Percentiles rank a stretch among this genome's conserved stretches.
Conservation (phyloP, 2,329 filamentous ascomycete species). For the Aspergillus pseudotamarii region DNA sequence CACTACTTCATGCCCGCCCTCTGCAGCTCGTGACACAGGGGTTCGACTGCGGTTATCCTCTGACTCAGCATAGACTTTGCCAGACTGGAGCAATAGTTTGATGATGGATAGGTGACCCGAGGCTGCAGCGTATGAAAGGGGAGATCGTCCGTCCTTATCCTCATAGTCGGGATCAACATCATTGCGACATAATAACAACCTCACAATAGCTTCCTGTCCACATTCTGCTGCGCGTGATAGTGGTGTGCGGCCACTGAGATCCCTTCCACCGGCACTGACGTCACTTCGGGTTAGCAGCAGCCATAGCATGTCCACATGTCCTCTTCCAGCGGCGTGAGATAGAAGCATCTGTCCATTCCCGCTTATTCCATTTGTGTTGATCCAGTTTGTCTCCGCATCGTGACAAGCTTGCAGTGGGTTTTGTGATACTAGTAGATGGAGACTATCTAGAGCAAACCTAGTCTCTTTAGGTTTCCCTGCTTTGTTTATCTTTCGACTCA, state of each 20-base stretch:
- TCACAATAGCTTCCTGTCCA: not conserved
- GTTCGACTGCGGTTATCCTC: not conserved
- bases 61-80: not conserved
- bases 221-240: not conserved
- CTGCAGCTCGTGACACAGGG: not conserved
- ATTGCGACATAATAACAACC: not conserved
- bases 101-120: not conserved
- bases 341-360: not conserved
- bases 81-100: not conserved
- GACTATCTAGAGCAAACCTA: not conserved
- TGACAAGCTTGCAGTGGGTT: not conserved
- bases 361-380: not conserved
- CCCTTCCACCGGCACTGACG: not conserved
- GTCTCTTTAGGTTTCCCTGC: not conserved
- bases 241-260: not conserved
- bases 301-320: not conserved
- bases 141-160: not conserved
- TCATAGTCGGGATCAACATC: not conserved
- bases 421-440: not conserved
- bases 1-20: not conserved
- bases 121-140: not conserved
- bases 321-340: not conserved
- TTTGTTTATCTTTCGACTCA: not conserved
- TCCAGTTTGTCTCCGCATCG: not conserved
- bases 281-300: constrained; percentile 2